These are phyloP conservation scores for Citrullus colocynthis DNA, from an alignment of 306 rosid species.

Conservation along the genomic window DNA sequence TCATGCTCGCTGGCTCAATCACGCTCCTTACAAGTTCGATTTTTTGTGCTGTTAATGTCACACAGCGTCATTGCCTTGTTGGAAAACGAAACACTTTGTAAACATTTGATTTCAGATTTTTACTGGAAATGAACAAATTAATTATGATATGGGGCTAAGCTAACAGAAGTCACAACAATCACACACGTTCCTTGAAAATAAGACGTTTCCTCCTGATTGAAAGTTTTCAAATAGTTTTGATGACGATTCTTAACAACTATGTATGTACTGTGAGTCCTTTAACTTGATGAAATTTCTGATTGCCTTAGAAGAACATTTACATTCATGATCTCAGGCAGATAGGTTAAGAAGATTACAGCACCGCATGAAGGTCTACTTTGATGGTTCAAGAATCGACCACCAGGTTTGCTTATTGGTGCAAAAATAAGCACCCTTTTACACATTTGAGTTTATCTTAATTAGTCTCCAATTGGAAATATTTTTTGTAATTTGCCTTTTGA, in stretches of 20 bases:
- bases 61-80: background rate
- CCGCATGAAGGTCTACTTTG: constrained; percentile 64
- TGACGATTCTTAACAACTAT: background rate
- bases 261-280: background rate
- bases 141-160: background rate
- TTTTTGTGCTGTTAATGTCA: background rate
- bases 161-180: background rate
- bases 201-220: background rate
- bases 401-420: constrained; percentile 28
- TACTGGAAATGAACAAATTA: background rate
- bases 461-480: no score
- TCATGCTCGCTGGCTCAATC: background rate
- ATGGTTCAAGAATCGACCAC: constrained; percentile 60
- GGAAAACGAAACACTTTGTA: background rate
- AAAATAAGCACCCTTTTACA: no score
- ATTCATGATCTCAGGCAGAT: constrained; percentile 2
- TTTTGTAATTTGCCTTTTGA: no score
- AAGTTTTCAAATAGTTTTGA: background rate
- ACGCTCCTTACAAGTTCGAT: background rate
- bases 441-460: no score
- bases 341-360: constrained; percentile 37
- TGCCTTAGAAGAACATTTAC: background rate
- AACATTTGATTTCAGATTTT: no score
- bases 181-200: background rate
- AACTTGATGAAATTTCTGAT: background rate